Conservation (phyloP, 2,329 filamentous ascomycete genomes). For the Macrophomina phaseolina region DNA sequence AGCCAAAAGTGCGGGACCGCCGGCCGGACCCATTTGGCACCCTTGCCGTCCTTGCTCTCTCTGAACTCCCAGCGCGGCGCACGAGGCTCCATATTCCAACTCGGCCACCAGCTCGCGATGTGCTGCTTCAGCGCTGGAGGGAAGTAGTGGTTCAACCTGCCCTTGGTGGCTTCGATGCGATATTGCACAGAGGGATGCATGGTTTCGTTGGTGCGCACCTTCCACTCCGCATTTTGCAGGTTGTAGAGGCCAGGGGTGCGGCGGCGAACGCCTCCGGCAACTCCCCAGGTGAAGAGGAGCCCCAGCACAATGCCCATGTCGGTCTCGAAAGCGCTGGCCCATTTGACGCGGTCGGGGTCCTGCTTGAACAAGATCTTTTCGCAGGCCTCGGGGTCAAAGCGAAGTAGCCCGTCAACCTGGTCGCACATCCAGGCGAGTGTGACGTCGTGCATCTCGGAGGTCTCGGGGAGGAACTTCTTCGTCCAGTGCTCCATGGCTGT, state of each 20-base stretch:
- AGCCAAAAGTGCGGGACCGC: neutral
- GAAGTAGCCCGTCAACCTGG: slow-evolving; percentile 12
- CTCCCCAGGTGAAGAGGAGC: neutral
- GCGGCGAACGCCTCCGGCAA: neutral
- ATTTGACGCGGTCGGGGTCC: neutral
- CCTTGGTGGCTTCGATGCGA: neutral
- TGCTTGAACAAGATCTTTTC: neutral
- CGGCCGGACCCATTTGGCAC: slow-evolving; percentile 8
- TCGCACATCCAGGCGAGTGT: slow-evolving; percentile 51
- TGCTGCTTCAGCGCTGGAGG: neutral
- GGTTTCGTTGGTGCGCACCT: slow-evolving; percentile 17
- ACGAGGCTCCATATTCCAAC: neutral
- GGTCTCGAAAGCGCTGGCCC: neutral
- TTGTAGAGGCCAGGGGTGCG: slow-evolving; percentile 8
- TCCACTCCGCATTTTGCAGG: neutral
- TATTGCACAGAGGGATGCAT: slow-evolving; percentile 9
- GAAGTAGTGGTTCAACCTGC: neutral
- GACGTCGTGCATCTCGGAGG: slow-evolving; percentile 41
- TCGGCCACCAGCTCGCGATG: neutral
- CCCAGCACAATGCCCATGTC: neutral
- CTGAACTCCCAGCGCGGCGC: slow-evolving; percentile 3
- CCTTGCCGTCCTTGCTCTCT: slow-evolving; percentile 1
- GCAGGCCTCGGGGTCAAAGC: neutral
- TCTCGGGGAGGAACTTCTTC: neutral
- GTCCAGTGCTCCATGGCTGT: slow-evolving; percentile 31